phyloP scores from a whole-genome alignment of 345 rosid genomes.

The Gynandropsis gynandra region DNA sequence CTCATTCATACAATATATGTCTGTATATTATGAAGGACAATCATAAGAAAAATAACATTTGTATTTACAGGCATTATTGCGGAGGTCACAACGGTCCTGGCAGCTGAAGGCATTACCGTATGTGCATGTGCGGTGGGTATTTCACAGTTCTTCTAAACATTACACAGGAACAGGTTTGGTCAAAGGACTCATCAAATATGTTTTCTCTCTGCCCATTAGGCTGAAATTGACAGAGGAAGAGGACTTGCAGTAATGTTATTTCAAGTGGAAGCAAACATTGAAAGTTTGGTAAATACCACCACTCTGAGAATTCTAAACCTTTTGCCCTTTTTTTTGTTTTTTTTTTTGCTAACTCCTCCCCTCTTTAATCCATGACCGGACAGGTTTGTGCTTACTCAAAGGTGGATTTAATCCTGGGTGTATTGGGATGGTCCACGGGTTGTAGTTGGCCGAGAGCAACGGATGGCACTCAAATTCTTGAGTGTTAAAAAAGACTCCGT shows the following conservation, averaged over 20 bases:
- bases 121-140: slow-evolving; percentile 83
- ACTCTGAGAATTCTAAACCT: slow-evolving; percentile 4
- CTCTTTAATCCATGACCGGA: slow-evolving; percentile 1
- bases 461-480: slow-evolving; percentile 43
- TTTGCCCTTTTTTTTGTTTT: neutral
- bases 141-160: slow-evolving; percentile 1
- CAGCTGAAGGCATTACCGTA: slow-evolving; percentile 55
- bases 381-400: slow-evolving; percentile 74
- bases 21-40: neutral
- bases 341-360: neutral
- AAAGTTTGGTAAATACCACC: slow-evolving; percentile 61
- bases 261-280: slow-evolving; percentile 71
- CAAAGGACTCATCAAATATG: neutral
- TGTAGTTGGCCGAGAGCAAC: slow-evolving; percentile 81
- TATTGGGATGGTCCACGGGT: slow-evolving; percentile 87
- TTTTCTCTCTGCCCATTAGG: slow-evolving; percentile 34
- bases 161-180: neutral
- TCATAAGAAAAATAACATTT: slow-evolving; percentile 3
- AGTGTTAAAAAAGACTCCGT: too few relatives aligned
- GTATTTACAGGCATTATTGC: slow-evolving; percentile 72
- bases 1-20: neutral
- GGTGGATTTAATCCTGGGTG: slow-evolving; percentile 75
- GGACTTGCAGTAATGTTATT: slow-evolving; percentile 90
- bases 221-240: slow-evolving; percentile 82
- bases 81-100: slow-evolving; percentile 68